Evolutionary conservation across 1,139 yeast species (phyloP), one percentile per base, ranked within the genome.

Genomic region (Scheffersomyces segobiensis): DNA sequence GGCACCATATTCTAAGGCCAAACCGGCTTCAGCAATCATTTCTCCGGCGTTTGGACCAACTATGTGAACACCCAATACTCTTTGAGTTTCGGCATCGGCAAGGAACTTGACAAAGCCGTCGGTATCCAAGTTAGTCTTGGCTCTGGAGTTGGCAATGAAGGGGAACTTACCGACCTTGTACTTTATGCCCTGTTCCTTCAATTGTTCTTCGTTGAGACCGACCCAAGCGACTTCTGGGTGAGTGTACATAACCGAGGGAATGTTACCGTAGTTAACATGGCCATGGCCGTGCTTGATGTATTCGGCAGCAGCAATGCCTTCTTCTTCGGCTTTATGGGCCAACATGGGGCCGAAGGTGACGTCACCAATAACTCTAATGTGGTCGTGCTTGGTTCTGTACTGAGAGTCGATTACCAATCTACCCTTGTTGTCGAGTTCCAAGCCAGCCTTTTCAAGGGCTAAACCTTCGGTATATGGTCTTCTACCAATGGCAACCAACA

Each of bases 301-400:
- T 81, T 96, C 99, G 63, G 86, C 98, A 63, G 97, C 99, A 60
- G 99, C 99, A 70, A 96, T 89, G 78, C 98, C 99, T 84, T 96
- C 99, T 78, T 96, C 99, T 83, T 96, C 99, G 62, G 99, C 99
- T 85, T 96, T 96, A 86, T 96, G 99, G 63, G 99, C 99, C 80
- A 96, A 87, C 99, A 96, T 96, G 69, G 97, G 96, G 69, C 99
- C 99, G 69, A 91, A 95, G 53, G 99, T 96, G 61, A 89, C 98
- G 74, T 96, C 99, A 76, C 99, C 99, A 77, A 95, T 92, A 69
- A 93, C 97, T 78, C 97, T 91, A 73, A 96, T 93, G 80, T 96
- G 97, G 61, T 93, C 89, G 78, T 83, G 87, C 79, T 91, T 93
- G 67, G 99, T 91, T 80, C 91, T 89, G 86, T 86, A 95, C 81